Evolutionary conservation across 331 rosid species (phyloP), one percentile per base, ranked within the genome.

Genomic region (Rosa hybrid): DNA sequence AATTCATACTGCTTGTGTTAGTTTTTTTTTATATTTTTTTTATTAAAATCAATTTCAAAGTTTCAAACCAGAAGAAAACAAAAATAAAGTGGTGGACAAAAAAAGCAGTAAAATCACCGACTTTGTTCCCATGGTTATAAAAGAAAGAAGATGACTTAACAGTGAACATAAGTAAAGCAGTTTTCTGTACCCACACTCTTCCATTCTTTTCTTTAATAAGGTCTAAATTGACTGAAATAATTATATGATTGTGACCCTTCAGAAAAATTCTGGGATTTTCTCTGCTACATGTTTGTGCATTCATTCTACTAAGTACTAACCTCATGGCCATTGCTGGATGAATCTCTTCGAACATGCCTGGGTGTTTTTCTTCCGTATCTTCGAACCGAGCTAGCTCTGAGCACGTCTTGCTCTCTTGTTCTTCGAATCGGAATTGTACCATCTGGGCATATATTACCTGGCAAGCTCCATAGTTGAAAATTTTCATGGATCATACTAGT

Each of bases 381-480:
- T 79, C 72, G 54, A 1, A 88, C 90, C 51, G 97, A 88, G 44
- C 86, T 96, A 0, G 98, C 94, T 80, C 99, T 87, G 30, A 93
- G 68, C 85, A 96, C 83, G 45, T 96, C 99, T n/a, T 88, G 72
- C 88, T 90, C 91, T 8, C 81, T 87, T 34, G 97, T 93, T 90
- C 98, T 91, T 86, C 99, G 86, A n/a, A 96, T 88, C n/a, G 98
- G 98, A 63, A 96, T 72, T 8, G 97, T 90, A 56, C 99, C 97
- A 78, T 89, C 90, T 3, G 98, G 97, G 50, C 99, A 96, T 21
- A 89, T 83, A 50, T 88, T 90, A 0, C 98, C 98, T 16, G 94
- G 86, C 64, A 86, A 63, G 12, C 88, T 89, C 99, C 99, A 96
- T 30, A 73, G 50, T 83, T 96, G 99, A 67, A 86, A 92, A 50